Conservation (phyloP, 306 rosid genomes). For the Oxytropis ochrocephala region DNA sequence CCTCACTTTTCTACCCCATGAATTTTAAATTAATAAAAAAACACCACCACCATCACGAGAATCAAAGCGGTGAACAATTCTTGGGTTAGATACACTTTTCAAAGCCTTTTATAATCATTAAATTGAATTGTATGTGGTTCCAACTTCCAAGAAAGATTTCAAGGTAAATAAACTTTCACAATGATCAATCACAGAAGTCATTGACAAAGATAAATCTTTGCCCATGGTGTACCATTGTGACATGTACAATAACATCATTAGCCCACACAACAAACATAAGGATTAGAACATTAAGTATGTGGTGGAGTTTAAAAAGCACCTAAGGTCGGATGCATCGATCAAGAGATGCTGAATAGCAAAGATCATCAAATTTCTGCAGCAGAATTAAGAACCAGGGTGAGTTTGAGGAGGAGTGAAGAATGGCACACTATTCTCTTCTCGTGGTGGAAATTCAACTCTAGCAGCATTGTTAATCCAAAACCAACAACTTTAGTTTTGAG, state of each 20-base stretch:
- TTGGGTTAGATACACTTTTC: not conserved
- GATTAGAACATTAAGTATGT: not conserved
- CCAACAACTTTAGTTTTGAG: constrained; percentile 15
- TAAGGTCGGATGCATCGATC: constrained; percentile 89
- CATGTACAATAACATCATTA: not conserved
- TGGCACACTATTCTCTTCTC: constrained; percentile 70
- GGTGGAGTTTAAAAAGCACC: constrained; percentile 41
- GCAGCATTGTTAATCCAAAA: constrained; percentile 48
- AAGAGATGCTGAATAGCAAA: constrained; percentile 78
- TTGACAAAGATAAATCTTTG: not conserved
- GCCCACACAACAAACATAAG: constrained; percentile 12
- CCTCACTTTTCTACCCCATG: not conserved
- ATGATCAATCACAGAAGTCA: not conserved
- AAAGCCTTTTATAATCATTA: not conserved
- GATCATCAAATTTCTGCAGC: constrained; percentile 47
- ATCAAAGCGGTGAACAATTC: not conserved
- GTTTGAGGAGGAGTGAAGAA: constrained; percentile 93
- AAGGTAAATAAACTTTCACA: not conserved
- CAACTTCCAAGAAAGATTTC: no score
- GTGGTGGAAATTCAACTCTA: constrained; percentile 96
- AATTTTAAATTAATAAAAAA: not conserved
- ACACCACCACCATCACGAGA: not conserved
- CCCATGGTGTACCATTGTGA: not conserved
- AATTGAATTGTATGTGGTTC: no score
- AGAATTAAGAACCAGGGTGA: constrained; percentile 54